These are phyloP conservation scores for Cyclotella sp. DNA, from an alignment of 108 stramenopile genomes.

Conservation along the genomic window DNA sequence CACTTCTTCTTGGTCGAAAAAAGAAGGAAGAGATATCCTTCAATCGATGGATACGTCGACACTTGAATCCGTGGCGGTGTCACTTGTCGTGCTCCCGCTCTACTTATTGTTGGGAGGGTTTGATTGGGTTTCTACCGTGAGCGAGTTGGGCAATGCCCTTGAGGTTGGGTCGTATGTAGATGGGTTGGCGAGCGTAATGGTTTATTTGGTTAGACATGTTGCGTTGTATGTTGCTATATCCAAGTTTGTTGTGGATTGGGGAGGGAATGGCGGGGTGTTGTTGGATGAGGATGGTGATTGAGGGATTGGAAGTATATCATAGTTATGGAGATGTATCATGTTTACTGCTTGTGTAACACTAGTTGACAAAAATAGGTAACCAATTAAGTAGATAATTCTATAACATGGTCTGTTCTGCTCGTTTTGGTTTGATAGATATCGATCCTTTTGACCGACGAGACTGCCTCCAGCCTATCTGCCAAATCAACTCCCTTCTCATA, in stretches of 20 bases:
- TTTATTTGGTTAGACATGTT: conserved; percentile 77
- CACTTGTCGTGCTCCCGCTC: conserved; percentile 56
- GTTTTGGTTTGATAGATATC: conserved; percentile 56
- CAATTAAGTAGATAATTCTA: neutral
- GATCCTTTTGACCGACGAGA: conserved; percentile 56
- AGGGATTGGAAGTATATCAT: too few species aligned
- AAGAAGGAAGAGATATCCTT: conserved; percentile 12
- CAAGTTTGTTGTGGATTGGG: conserved; percentile 84
- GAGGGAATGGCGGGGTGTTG: conserved; percentile 42
- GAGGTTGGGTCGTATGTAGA: conserved; percentile 47
- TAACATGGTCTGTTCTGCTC: neutral
- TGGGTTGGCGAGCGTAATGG: conserved; percentile 34
- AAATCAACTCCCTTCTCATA: conserved; percentile 78
- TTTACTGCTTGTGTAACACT: neutral
- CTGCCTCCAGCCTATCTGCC: conserved; percentile 16
- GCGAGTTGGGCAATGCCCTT: conserved; percentile 49
- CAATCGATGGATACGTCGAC: conserved; percentile 41
- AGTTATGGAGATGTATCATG: neutral
- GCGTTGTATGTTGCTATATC: conserved; percentile 71
- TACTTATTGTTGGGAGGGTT: conserved; percentile 78
- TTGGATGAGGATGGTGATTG: conserved; percentile 27
- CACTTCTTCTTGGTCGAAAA: conserved; percentile 10
- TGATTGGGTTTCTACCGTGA: conserved; percentile 80
- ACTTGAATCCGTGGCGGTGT: conserved; percentile 52
- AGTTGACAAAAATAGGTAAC: neutral